Conservation (phyloP, 805 yeast genomes). For the Starmerella kuoi region DNA sequence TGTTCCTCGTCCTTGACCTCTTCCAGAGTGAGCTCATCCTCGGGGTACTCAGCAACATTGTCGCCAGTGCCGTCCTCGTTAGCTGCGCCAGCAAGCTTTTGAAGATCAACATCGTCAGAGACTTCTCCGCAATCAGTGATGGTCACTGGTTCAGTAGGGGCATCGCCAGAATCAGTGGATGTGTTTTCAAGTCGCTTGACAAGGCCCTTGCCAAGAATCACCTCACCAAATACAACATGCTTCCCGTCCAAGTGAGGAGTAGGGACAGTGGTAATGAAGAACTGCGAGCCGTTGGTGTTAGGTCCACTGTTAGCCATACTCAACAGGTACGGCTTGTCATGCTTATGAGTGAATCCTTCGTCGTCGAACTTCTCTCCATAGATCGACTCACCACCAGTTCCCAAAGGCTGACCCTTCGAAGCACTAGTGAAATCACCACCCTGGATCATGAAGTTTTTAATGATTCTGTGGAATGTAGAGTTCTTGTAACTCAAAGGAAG, state of each 20-base stretch:
- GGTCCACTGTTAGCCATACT: conserved; percentile 98
- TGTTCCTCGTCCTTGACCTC: conserved; percentile 39
- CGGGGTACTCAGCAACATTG: conserved; percentile 58
- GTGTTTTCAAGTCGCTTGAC: conserved; percentile 67
- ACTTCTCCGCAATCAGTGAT: conserved; percentile 72
- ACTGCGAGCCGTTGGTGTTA: conserved; percentile 91
- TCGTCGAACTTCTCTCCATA: conserved; percentile 83
- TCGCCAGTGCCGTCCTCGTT: conserved; percentile 83
- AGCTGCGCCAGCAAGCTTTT: conserved; percentile 28
- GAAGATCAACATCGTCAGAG: conserved; percentile 44
- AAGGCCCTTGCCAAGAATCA: conserved; percentile 69
- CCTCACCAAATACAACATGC: conserved; percentile 93
- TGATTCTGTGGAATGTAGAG: conserved; percentile 82
- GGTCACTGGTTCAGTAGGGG: conserved; percentile 57
- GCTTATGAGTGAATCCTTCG: conserved; percentile 67
- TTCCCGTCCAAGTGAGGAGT: conserved; percentile 93
- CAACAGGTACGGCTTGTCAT: conserved; percentile 73
- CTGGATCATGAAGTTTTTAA: conserved; percentile 81
- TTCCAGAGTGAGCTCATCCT: conserved; percentile 60
- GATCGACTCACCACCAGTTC: conserved; percentile 73
- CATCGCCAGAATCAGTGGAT: conserved; percentile 54
- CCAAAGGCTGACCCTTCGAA: conserved; percentile 30
- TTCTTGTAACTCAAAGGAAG: conserved; percentile 64
- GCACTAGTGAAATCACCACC: conserved; percentile 83
- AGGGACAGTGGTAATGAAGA: conserved; percentile 81